These are phyloP conservation scores for Carpinus viminea DNA, from an alignment of 306 rosid species.

Conservation along the genomic window DNA sequence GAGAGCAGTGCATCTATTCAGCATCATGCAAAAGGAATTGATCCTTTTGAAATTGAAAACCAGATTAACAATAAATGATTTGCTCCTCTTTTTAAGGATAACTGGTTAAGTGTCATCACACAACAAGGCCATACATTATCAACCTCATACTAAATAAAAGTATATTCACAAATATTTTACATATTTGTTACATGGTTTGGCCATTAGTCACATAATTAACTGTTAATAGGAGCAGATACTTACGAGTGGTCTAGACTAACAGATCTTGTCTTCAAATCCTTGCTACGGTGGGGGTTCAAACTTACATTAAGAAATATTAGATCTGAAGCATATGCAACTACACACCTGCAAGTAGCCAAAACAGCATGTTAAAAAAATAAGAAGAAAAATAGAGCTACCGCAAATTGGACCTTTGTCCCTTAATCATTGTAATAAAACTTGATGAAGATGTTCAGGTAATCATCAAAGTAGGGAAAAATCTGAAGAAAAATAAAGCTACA, in stretches of 20 bases:
- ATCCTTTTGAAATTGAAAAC: neutral
- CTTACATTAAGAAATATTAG: constrained; percentile 69
- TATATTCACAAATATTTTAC: neutral
- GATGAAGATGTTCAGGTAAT: neutral
- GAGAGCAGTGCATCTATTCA: neutral
- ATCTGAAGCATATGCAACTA: constrained; percentile 90
- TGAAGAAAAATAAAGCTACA: neutral
- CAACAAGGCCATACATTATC: neutral
- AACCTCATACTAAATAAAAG: neutral
- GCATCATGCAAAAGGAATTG: neutral
- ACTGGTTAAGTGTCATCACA: neutral
- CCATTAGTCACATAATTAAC: neutral
- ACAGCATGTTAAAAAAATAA: neutral
- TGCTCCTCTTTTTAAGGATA: neutral
- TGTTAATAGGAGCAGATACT: constrained; percentile 32
- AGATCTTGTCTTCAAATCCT: constrained; percentile 57
- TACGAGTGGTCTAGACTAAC: constrained; percentile 96
- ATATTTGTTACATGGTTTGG: neutral
- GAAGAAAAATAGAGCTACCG: constrained; percentile 2
- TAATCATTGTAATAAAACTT: neutral
- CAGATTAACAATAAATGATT: neutral
- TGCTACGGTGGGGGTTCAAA: constrained; percentile 77
- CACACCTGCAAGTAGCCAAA: constrained; percentile 64
- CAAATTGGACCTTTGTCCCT: neutral
- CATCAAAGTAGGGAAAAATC: too few relatives aligned